These are phyloP conservation scores for Paxillus ammoniavirescens DNA, from an alignment of 768 basidiomycete genomes.

Conservation along the genomic window DNA sequence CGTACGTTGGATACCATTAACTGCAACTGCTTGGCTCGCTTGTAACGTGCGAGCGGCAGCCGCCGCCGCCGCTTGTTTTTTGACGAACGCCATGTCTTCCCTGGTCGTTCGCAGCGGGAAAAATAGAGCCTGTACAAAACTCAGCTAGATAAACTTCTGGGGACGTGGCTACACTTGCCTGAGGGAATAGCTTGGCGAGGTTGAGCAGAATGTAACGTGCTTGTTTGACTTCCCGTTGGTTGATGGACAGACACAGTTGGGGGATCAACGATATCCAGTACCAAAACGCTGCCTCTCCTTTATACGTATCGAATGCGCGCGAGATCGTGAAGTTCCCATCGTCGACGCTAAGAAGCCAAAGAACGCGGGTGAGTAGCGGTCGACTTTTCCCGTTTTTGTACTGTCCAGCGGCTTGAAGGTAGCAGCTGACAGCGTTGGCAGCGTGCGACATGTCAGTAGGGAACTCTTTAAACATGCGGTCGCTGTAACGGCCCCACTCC, in stretches of 20 bases:
- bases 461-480: slow-evolving; percentile 87
- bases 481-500: slow-evolving; percentile 95
- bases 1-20: slow-evolving; percentile 28
- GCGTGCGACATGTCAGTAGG: slow-evolving; percentile 74
- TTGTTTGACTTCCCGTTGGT: slow-evolving; percentile 90
- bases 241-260: slow-evolving; percentile 86
- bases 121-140: slow-evolving; percentile 73
- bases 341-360: slow-evolving; percentile 97
- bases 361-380: slow-evolving; percentile 83
- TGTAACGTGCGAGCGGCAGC: slow-evolving; percentile 34
- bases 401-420: slow-evolving; percentile 93
- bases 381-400: slow-evolving; percentile 94
- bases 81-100: slow-evolving; percentile 60
- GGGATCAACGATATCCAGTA: slow-evolving; percentile 99
- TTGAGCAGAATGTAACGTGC: slow-evolving; percentile 86
- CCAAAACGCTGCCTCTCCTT: slow-evolving; percentile 96
- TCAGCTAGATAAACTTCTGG: slow-evolving; percentile 3
- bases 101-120: slow-evolving; percentile 87
- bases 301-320: slow-evolving; percentile 89
- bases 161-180: slow-evolving; percentile 49
- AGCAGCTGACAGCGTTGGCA: slow-evolving; percentile 93
- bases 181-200: slow-evolving; percentile 88
- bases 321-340: slow-evolving; percentile 70
- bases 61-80: slow-evolving; percentile 38
- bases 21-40: slow-evolving; percentile 29